Evolutionary conservation across 257 asterid species (phyloP).

Genomic region (Salvia miltiorrhiza): DNA sequence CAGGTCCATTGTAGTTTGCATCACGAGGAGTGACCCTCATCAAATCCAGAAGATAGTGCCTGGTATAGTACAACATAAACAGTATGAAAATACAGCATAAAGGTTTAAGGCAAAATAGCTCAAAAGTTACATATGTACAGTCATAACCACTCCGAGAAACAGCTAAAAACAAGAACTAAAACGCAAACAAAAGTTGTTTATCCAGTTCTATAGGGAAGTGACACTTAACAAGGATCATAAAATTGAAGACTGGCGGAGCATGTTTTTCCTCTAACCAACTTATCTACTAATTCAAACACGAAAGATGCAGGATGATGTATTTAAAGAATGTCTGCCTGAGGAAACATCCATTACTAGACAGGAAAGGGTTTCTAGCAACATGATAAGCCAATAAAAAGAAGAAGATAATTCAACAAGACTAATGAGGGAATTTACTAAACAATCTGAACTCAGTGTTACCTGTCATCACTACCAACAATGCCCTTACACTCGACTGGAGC

Average conservation of each 20-base stretch:
- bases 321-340: not conserved
- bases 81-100: conserved; percentile 1
- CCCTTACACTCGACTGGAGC: conserved; percentile 99
- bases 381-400: not conserved
- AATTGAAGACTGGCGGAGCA: not conserved
- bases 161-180: not conserved
- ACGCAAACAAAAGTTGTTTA: not conserved
- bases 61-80: conserved; percentile 24
- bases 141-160: not conserved
- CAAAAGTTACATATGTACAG: not conserved
- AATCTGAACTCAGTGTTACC: conserved; percentile 40
- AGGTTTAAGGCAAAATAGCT: not conserved
- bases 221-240: not conserved
- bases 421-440: conserved; percentile 2
- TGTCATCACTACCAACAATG: conserved; percentile 97
- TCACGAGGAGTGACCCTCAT: conserved; percentile 99
- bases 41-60: conserved; percentile 92
- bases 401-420: not conserved
- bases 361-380: not conserved
- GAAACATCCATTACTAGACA: not conserved
- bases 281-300: conserved; percentile 1
- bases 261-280: not conserved
- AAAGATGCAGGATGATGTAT: conserved; percentile 1
- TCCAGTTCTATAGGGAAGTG: not conserved
- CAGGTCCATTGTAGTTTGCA: conserved; percentile 74